phyloP scores from a whole-genome alignment of 2,329 filamentous ascomycete genomes.

The Aspergillus pseudotamarii region DNA sequence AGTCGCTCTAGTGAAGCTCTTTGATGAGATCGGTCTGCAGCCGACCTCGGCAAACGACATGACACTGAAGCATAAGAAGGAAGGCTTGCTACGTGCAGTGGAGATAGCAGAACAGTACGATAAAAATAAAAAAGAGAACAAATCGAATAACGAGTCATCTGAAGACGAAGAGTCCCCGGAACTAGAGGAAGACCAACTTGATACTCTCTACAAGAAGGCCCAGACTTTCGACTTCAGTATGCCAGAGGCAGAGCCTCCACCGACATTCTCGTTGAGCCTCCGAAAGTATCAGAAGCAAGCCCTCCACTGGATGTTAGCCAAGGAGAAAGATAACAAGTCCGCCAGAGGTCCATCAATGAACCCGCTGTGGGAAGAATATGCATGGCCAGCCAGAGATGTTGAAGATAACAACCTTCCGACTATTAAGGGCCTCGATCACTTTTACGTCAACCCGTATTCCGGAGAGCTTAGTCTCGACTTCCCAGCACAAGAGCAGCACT shows the following conservation, averaged over 20 bases:
- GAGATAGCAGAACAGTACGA: conserved; percentile 78
- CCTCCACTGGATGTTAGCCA: conserved; percentile 92
- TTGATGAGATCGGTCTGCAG: conserved; percentile 83
- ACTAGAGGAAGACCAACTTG: conserved; percentile 92
- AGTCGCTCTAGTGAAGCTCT: conserved; percentile 82
- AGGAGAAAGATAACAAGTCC: conserved; percentile 78
- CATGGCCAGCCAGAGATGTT: conserved; percentile 83
- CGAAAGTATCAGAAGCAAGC: conserved; percentile 96
- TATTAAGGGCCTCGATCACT: conserved; percentile 68
- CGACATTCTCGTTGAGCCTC: conserved; percentile 79
- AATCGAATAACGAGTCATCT: conserved; percentile 48
- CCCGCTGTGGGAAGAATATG: conserved; percentile 94
- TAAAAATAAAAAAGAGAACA: conserved; percentile 59
- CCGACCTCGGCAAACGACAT: conserved; percentile 74
- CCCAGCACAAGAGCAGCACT: conserved; percentile 90
- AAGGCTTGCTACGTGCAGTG: conserved; percentile 82
- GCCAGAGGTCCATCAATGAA: conserved; percentile 84
- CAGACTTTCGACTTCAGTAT: conserved; percentile 96
- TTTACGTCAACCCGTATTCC: conserved; percentile 97
- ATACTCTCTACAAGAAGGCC: conserved; percentile 90
- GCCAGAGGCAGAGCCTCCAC: conserved; percentile 79
- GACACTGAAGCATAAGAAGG: conserved; percentile 76
- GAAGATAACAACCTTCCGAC: conserved; percentile 74
- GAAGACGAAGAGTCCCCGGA: conserved; percentile 85
- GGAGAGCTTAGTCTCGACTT: conserved; percentile 91